Percentiles rank a stretch among this genome's conserved stretches.
These are phyloP conservation scores for Theileria parva DNA, from an alignment of 169 alveolate species.

Conservation along the genomic window DNA sequence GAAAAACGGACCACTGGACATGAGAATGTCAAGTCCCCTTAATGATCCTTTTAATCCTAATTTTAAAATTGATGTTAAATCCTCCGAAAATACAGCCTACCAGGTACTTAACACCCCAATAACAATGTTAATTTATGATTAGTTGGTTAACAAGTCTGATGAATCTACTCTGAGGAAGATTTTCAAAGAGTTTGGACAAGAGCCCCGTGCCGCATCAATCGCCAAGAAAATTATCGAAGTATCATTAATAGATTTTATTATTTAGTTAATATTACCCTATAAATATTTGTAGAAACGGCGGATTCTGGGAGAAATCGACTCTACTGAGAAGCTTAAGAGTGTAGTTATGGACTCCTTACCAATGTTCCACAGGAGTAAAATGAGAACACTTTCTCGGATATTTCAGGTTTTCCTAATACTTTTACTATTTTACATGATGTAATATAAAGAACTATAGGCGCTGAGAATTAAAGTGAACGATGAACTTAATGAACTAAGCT, in stretches of 20 bases:
- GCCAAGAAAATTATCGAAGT: slow-evolving; percentile 58
- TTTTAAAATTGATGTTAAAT: neutral
- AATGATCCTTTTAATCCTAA: slow-evolving; percentile 53
- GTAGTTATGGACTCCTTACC: slow-evolving; percentile 58
- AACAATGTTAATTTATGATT: neutral
- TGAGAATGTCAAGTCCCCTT: slow-evolving; percentile 76
- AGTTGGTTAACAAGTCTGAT: slow-evolving; percentile 41
- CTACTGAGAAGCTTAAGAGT: slow-evolving; percentile 67
- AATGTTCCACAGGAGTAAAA: slow-evolving; percentile 60
- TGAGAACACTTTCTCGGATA: slow-evolving; percentile 71
- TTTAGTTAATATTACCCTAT: neutral
- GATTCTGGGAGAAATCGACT: slow-evolving; percentile 29
- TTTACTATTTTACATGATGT: neutral
- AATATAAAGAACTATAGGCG: slow-evolving; percentile 31
- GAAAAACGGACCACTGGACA: slow-evolving; percentile 72
- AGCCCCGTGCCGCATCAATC: slow-evolving; percentile 48
- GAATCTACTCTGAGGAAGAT: slow-evolving; percentile 37
- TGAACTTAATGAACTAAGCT: slow-evolving; percentile 66
- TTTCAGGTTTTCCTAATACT: slow-evolving; percentile 42
- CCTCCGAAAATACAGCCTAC: slow-evolving; percentile 47
- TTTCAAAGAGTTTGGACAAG: slow-evolving; percentile 55
- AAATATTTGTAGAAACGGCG: neutral
- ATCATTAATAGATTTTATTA: neutral
- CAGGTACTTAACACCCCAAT: slow-evolving; percentile 11
- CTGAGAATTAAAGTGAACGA: slow-evolving; percentile 74